Base-by-base conservation (phyloP, 345 rosid genomes). In the Salix exigua region DNA sequence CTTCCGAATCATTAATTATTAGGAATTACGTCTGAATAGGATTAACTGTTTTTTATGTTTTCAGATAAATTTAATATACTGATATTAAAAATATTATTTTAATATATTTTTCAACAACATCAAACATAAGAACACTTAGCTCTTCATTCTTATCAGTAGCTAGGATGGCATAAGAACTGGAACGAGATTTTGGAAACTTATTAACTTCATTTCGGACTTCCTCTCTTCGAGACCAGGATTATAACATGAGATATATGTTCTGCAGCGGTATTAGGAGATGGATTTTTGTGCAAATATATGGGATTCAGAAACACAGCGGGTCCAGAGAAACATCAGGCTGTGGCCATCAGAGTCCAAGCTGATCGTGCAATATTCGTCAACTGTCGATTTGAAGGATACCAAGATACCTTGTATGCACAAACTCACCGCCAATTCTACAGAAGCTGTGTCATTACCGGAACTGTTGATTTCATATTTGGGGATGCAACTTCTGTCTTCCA, bases 301-400 rank as follows among this genome's bases (percentile, higher is more conserved):
- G 98, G 98, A 74, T 92, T 92, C 83, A 79, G 94, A 51, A 94
- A 94, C 91, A 90, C 92, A 2, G 98, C 98, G 1, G 97, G 97
- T 4, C 87, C 94, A 2, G 83, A 86, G 42, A 86, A 85, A 81
- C 88, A 85, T 55, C 94, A 90, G 68, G 97, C 97, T 7, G 93
- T 94, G 19, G 97, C 98, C 0, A 70, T 78, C n/a, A 86, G 97
- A 64, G 93, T 90, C 38, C 88, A 88, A 77, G 84, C 92, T 0
- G 97, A 94, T 72, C 83, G 85, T 3, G 81, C 95, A 0, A 78
- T 92, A 64, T 92, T 94, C 85, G 78, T 83, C 6, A 88, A 94
- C 79, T 92, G 95, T 78, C 85, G 92, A 1, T 94, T 94, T 13
- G 98, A 94, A 71, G 92, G 97, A 0, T 85, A 82, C 83, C 95